phyloP scores from a whole-genome alignment of 768 basidiomycete genomes.

The Naematelia aurantialba region DNA sequence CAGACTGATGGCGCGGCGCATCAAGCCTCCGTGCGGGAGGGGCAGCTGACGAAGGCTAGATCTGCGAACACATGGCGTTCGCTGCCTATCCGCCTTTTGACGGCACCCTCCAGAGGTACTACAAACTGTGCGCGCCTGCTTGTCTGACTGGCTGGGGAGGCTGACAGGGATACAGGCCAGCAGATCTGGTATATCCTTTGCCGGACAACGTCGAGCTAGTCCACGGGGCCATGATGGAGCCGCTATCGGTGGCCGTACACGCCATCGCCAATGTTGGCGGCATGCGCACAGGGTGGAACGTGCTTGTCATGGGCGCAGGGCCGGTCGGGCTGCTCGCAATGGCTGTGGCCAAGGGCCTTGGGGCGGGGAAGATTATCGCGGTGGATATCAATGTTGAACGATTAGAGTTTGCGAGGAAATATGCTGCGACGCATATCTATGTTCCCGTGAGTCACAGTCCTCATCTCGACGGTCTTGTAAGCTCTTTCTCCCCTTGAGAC shows the following conservation, averaged over 20 bases:
- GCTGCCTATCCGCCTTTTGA: slow-evolving; percentile 92
- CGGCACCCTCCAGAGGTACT: slow-evolving; percentile 83
- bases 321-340: slow-evolving; percentile 82
- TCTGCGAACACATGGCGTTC: slow-evolving; percentile 80
- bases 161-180: slow-evolving; percentile 53
- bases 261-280: slow-evolving; percentile 73
- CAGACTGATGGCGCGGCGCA: background rate
- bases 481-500: background rate
- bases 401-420: slow-evolving; percentile 78
- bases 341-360: slow-evolving; percentile 92
- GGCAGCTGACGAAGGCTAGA: slow-evolving; percentile 53
- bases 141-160: background rate
- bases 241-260: slow-evolving; percentile 86
- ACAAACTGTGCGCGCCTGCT: slow-evolving; percentile 56
- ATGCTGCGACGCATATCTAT: slow-evolving; percentile 71
- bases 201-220: slow-evolving; percentile 81
- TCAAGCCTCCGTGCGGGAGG: background rate
- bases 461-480: background rate
- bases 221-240: slow-evolving; percentile 97
- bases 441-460: slow-evolving; percentile 34
- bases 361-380: slow-evolving; percentile 76
- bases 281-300: slow-evolving; percentile 68
- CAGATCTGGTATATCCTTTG: slow-evolving; percentile 65
- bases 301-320: slow-evolving; percentile 78
- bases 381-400: slow-evolving; percentile 63